A percentile compares a stretch with the other conserved stretches of the same genome.
These are phyloP conservation scores for Actinomucor elegans DNA, from an alignment of 371 early-diverging fungal genomes.

Conservation along the genomic window DNA sequence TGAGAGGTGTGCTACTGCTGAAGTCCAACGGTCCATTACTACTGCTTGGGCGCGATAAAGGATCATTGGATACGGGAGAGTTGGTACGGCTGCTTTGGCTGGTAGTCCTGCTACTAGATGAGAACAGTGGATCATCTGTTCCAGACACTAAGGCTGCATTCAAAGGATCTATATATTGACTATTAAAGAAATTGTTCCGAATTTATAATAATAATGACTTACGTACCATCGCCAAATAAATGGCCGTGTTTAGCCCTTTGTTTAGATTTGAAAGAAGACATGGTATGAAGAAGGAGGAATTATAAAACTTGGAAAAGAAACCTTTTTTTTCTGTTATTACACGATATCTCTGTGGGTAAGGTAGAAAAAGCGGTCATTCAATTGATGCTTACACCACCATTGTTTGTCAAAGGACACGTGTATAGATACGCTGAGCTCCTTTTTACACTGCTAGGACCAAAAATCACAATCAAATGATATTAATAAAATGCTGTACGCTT, in stretches of 20 bases:
- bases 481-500: too few species aligned
- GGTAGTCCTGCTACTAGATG: background rate
- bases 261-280: constrained; percentile 46
- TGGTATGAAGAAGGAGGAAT: too few species aligned
- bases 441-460: too few species aligned
- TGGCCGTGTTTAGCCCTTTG: constrained; percentile 48
- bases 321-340: too few species aligned
- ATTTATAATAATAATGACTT: background rate
- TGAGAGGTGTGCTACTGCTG: constrained; percentile 18
- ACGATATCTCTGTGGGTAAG: too few species aligned
- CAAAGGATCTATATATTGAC: constrained; percentile 40
- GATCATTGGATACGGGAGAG: constrained; percentile 10
- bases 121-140: constrained; percentile 34
- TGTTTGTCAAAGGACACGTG: too few species aligned
- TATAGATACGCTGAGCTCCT: too few species aligned
- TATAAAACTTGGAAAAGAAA: too few species aligned
- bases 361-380: too few species aligned
- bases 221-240: constrained; percentile 50
- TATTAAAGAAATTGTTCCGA: too few species aligned
- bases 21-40: background rate
- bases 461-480: too few species aligned
- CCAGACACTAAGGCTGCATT: constrained; percentile 24
- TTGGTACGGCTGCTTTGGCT: constrained; percentile 9
- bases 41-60: constrained; percentile 9
- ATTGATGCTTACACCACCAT: too few species aligned